phyloP scores from a whole-genome alignment of 2,329 filamentous ascomycete genomes.

The Diaporthe sp. region DNA sequence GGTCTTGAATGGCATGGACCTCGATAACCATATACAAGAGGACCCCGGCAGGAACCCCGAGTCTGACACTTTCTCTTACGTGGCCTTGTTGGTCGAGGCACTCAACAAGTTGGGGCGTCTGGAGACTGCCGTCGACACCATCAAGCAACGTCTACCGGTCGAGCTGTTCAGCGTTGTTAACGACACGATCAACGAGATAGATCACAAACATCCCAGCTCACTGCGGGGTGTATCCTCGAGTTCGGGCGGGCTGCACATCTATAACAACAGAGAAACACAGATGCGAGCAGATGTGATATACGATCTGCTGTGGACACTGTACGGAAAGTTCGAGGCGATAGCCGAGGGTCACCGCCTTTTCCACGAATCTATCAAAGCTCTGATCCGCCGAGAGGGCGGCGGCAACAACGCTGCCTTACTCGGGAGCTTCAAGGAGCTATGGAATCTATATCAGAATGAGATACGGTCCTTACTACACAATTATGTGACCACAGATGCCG shows the following conservation, averaged over 20 bases:
- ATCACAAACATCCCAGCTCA: conserved; percentile 90
- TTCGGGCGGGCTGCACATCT: conserved; percentile 71
- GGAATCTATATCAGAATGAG: conserved; percentile 98
- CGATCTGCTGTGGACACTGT: conserved; percentile 91
- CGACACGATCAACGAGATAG: conserved; percentile 94
- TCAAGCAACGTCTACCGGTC: conserved; percentile 93
- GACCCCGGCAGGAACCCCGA: conserved; percentile 95
- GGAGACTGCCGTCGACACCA: conserved; percentile 87
- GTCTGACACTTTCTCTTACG: conserved; percentile 94
- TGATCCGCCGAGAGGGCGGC: conserved; percentile 84
- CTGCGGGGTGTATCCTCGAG: conserved; percentile 70
- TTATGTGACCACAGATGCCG: conserved; percentile 93
- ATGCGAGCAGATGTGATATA: conserved; percentile 88
- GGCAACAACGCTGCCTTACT: conserved; percentile 77
- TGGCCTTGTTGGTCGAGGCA: conserved; percentile 88
- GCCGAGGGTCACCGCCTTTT: conserved; percentile 95
- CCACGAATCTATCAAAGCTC: conserved; percentile 90
- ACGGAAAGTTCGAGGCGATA: conserved; percentile 97
- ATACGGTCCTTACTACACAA: conserved; percentile 95
- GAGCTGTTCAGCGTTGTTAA: conserved; percentile 95
- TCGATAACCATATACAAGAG: conserved; percentile 77
- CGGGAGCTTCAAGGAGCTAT: conserved; percentile 94
- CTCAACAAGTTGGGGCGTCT: conserved; percentile 90
- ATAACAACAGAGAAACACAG: conserved; percentile 79
- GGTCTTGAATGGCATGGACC: conserved; percentile 73